Conservation (phyloP, 441 rosid genomes). For the Francoa sonchifolia region DNA sequence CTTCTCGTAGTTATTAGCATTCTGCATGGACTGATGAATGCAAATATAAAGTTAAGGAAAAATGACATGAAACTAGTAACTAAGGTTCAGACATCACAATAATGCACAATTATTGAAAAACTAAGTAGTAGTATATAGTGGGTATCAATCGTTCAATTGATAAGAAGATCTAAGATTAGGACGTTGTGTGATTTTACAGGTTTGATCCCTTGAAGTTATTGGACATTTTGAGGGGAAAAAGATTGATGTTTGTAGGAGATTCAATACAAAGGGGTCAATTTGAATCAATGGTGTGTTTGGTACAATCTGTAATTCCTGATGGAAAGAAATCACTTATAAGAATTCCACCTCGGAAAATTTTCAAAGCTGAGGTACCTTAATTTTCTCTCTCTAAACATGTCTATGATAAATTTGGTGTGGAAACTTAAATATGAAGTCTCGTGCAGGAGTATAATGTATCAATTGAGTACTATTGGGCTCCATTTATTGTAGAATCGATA, state of each 20-base stretch:
- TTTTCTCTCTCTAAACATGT: no score
- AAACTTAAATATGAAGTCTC: not conserved
- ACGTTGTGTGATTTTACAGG: slow-evolving; percentile 34
- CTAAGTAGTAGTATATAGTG: no score
- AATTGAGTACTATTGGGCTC: slow-evolving; percentile 94
- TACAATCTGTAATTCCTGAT: slow-evolving; percentile 64
- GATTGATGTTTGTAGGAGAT: slow-evolving; percentile 85
- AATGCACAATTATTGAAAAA: no score
- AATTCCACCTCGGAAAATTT: slow-evolving; percentile 82
- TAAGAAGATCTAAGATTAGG: no score
- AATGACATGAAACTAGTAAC: no score
- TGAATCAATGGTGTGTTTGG: slow-evolving; percentile 77
- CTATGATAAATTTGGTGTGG: no score
- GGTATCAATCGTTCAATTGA: no score
- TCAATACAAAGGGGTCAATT: slow-evolving; percentile 80
- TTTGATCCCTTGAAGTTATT: slow-evolving; percentile 64
- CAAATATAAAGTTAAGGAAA: no score
- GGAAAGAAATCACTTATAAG: slow-evolving; percentile 53
- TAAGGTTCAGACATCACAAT: no score
- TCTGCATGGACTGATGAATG: no score
- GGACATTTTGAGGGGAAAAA: slow-evolving; percentile 56
- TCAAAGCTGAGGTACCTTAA: slow-evolving; percentile 53
- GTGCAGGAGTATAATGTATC: slow-evolving; percentile 67
- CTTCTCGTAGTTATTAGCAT: no score
- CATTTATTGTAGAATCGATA: slow-evolving; percentile 71